Evolutionary conservation across 2,329 filamentous ascomycete species (phyloP).

Genomic region (Colletotrichum camelliae): DNA sequence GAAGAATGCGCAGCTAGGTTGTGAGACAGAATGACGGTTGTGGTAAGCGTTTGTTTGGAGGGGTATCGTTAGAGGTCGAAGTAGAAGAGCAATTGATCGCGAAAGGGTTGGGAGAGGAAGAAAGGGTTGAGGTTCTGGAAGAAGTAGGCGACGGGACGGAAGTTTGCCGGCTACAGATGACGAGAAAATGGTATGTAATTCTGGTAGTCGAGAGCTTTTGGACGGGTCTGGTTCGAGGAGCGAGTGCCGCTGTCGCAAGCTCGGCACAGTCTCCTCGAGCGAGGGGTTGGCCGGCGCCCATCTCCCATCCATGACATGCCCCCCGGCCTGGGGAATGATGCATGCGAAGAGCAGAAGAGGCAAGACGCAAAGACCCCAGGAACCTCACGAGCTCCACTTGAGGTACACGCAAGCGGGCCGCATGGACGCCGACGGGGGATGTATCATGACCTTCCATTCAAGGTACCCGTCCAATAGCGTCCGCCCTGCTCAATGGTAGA

Average conservation of each 20-base stretch:
- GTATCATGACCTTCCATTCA: not conserved
- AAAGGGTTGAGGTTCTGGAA: not conserved
- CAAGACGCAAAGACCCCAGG: constrained; percentile 9
- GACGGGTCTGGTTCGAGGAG: not conserved
- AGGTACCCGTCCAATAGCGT: not conserved
- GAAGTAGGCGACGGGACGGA: not conserved
- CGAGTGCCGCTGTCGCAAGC: constrained; percentile 14
- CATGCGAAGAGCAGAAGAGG: constrained; percentile 16
- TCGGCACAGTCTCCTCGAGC: constrained; percentile 14
- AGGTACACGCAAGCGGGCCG: constrained; percentile 1
- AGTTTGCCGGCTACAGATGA: not conserved
- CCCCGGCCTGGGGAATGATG: constrained; percentile 12
- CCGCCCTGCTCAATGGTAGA: not conserved
- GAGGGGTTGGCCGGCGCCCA: constrained; percentile 18
- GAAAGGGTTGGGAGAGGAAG: not conserved
- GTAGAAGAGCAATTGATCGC: not conserved
- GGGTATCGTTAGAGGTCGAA: constrained; percentile 6
- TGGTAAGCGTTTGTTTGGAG: not conserved
- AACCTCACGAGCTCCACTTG: not conserved
- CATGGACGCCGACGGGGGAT: not conserved
- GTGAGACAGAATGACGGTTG: constrained; percentile 4
- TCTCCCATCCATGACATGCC: constrained; percentile 11
- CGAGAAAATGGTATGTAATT: constrained; percentile 7
- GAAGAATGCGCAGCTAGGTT: not conserved
- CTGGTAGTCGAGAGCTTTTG: not conserved